These are phyloP conservation scores for Dioscorea alata DNA, from an alignment of 106 monocot genomes.

Conservation along the genomic window DNA sequence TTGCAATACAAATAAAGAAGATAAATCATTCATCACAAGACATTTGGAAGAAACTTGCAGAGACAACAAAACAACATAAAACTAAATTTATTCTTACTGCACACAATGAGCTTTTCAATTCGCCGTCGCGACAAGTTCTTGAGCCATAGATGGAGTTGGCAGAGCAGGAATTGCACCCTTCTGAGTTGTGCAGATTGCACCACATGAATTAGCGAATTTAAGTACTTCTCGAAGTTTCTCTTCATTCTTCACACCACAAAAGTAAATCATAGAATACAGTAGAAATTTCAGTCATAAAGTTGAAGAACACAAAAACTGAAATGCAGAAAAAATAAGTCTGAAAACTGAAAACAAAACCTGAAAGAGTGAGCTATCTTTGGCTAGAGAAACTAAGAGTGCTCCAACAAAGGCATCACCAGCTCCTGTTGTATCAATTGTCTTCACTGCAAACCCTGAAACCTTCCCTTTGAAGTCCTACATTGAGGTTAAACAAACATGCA, in stretches of 20 bases:
- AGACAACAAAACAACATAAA: neutral
- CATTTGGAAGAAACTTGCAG: too few relatives aligned
- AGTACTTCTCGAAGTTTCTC: conserved; percentile 37
- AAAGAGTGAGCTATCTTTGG: conserved; percentile 19
- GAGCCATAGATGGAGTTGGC: conserved; percentile 17
- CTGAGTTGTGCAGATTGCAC: conserved; percentile 47
- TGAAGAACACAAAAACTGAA: too few relatives aligned
- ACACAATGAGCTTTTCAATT: conserved; percentile 8
- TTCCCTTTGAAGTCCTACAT: conserved; percentile 40
- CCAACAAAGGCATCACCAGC: conserved; percentile 52
- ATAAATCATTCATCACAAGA: too few relatives aligned
- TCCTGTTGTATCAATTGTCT: conserved; percentile 38
- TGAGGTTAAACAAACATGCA: neutral
- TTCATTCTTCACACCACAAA: conserved; percentile 17
- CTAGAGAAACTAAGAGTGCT: conserved; percentile 26
- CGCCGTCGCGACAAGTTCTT: conserved; percentile 16
- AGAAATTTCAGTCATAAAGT: too few relatives aligned
- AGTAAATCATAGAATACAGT: neutral
- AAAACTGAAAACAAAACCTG: conserved; percentile 4
- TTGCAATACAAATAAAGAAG: too few relatives aligned
- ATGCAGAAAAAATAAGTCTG: neutral
- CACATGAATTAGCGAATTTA: conserved; percentile 36
- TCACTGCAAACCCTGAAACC: conserved; percentile 29
- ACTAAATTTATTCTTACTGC: neutral
- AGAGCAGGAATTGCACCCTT: conserved; percentile 55